A percentile compares a stretch with the other conserved stretches of the same genome.
These are phyloP conservation scores for Yarrowia sp. DNA, from an alignment of 805 yeast species.

Conservation along the genomic window DNA sequence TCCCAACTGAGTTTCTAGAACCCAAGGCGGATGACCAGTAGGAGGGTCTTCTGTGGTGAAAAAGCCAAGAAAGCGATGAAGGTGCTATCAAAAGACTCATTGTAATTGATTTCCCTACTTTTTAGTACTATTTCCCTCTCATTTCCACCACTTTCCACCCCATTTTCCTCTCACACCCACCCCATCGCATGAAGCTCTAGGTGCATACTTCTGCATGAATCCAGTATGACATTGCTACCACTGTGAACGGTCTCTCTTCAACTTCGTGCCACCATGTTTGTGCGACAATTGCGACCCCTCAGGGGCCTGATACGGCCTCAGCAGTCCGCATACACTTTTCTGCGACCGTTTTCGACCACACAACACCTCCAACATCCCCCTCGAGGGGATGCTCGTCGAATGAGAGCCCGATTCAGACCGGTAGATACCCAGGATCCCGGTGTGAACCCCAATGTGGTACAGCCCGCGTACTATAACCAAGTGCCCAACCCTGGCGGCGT, in stretches of 20 bases:
- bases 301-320: slow-evolving; percentile 5
- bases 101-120: too few relatives aligned
- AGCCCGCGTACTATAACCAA: slow-evolving; percentile 19
- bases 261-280: slow-evolving; percentile 16
- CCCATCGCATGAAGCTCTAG: slow-evolving; percentile 32
- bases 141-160: too few relatives aligned
- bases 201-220: slow-evolving; percentile 31
- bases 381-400: slow-evolving; percentile 26
- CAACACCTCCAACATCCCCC: slow-evolving; percentile 10
- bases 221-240: slow-evolving; percentile 30
- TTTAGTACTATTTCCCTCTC: too few relatives aligned
- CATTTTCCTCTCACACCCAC: too few relatives aligned
- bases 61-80: too few relatives aligned
- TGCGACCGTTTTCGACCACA: slow-evolving; percentile 18
- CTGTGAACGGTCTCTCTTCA: slow-evolving; percentile 2
- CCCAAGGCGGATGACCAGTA: background rate
- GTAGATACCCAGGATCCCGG: slow-evolving; percentile 12
- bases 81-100: too few relatives aligned
- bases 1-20: slow-evolving; percentile 5
- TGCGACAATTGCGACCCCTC: slow-evolving; percentile 25
- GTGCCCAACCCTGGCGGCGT: slow-evolving; percentile 56
- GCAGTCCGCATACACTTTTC: background rate
- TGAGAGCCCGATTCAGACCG: slow-evolving; percentile 29
- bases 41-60: too few relatives aligned
- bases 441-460: slow-evolving; percentile 20